Base-by-base conservation (phyloP, 768 basidiomycete species). In the Saitozyma podzolica region DNA sequence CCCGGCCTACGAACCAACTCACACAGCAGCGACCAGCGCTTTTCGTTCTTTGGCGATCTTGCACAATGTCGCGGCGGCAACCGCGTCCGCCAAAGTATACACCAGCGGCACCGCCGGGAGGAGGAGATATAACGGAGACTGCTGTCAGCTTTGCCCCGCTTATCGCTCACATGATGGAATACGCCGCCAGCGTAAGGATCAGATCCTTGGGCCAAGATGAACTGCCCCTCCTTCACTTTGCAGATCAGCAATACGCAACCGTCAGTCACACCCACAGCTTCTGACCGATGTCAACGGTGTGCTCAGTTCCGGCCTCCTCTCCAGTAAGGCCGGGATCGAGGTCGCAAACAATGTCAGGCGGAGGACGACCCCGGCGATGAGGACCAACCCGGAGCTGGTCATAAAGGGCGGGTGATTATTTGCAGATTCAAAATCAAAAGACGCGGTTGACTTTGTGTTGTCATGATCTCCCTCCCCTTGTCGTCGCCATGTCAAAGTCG, bases 171-270 rank as follows among this genome's bases (percentile, higher is more conserved):
- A 79, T 95, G 92, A 73, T 88, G 85, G 75, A 95, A 91, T 9
- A 87, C 81, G 6, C 91, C 90, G 47, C 92, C 93, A 60, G 88
- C 84, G 69, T 96, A 97, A 40, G 93, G 93, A 75, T 93, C 86
- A 20, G 91, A 81, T n/a, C 86, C 87, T 80, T 89, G 82, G 48
- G 84, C 81, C 65, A 87, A 88, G 14, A 97, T 84, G 80, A 88
- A 92, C 6, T 95, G 83, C 16, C 93, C 94, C 80, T 97, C 95
- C 74, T 87, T 86, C 62, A 98, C 95, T 97, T 65, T 49, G 29
- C 2, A 29, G 29, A 29, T 29, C 29, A 29, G 29, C 29, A 29
- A 54, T 56, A 17, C 64, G 54, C 58, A 56, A 47, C 40, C 45
- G 19, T 19, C 56, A 69, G 72, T 51, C 11, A 41, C 8, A 59